phyloP scores from a whole-genome alignment of 1,284 basidiomycete genomes.

The Malassezia restricta region DNA sequence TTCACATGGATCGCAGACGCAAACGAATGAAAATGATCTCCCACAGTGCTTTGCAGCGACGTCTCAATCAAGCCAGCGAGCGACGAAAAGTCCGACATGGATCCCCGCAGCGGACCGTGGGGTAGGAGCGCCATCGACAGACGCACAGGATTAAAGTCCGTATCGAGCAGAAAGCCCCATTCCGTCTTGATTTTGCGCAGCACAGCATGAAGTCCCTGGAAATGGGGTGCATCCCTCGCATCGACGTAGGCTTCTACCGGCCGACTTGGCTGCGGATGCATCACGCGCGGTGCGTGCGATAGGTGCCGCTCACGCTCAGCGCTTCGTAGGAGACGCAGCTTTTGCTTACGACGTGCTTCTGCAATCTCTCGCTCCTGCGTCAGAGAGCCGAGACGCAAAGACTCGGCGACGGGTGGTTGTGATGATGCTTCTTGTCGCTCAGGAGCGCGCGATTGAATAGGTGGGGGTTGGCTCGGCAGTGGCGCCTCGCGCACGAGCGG shows the following conservation, averaged over 20 bases:
- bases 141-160: constrained; percentile 39
- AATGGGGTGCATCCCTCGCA: constrained; percentile 23
- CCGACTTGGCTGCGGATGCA: constrained; percentile 16
- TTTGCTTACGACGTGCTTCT: constrained; percentile 36
- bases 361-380: constrained; percentile 27
- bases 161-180: constrained; percentile 39
- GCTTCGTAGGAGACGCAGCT: constrained; percentile 35
- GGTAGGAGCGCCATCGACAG: constrained; percentile 40
- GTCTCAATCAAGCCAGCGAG: constrained; percentile 35
- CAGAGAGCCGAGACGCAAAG: constrained; percentile 27
- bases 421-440: background rate
- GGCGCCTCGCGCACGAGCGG: background rate
- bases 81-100: constrained; percentile 26
- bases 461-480: background rate
- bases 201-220: constrained; percentile 37
- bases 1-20: constrained; percentile 44
- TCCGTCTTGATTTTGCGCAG: constrained; percentile 42
- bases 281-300: constrained; percentile 23
- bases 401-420: background rate
- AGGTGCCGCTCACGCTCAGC: constrained; percentile 26
- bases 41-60: constrained; percentile 40
- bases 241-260: constrained; percentile 26
- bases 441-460: background rate
- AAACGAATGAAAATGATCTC: constrained; percentile 45
- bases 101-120: constrained; percentile 32